Evolutionary conservation across 306 rosid species (phyloP).

Genomic region (Vigna mungo): DNA sequence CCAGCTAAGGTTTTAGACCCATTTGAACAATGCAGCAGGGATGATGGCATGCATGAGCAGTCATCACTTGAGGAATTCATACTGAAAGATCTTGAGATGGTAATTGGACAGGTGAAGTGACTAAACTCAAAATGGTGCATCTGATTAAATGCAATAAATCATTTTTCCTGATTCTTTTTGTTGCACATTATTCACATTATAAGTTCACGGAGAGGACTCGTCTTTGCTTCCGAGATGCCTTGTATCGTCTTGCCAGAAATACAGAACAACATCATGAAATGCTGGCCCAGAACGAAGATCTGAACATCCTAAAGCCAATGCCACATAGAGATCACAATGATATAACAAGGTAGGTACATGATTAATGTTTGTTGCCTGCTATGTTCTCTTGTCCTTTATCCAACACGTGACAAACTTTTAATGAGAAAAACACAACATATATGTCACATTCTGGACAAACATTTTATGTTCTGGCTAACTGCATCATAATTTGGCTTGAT

Average conservation of each 20-base stretch:
- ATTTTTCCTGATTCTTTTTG: conserved; percentile 33
- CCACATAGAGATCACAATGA: conserved; percentile 30
- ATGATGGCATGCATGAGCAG: conserved; percentile 30
- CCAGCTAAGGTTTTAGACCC: conserved; percentile 26
- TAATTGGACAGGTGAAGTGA: conserved; percentile 57
- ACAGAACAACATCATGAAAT: conserved; percentile 42
- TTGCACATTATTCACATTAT: neutral
- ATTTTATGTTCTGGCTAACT: neutral
- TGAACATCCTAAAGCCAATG: conserved; percentile 11
- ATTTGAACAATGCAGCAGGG: conserved; percentile 39
- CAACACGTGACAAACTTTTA: neutral
- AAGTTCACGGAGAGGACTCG: conserved; percentile 64
- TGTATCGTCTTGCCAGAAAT: conserved; percentile 67
- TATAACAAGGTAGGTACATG: conserved; percentile 49
- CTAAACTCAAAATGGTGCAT: neutral
- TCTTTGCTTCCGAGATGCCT: conserved; percentile 65
- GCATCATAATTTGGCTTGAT: neutral
- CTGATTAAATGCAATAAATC: neutral
- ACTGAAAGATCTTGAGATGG: conserved; percentile 61
- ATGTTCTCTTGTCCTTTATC: neutral
- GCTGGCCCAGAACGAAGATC: conserved; percentile 39
- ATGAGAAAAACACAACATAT: neutral
- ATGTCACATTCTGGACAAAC: neutral
- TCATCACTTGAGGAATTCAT: conserved; percentile 54
- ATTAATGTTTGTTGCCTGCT: neutral